Conservation (phyloP, 768 basidiomycete genomes). For the Suillus decipiens region DNA sequence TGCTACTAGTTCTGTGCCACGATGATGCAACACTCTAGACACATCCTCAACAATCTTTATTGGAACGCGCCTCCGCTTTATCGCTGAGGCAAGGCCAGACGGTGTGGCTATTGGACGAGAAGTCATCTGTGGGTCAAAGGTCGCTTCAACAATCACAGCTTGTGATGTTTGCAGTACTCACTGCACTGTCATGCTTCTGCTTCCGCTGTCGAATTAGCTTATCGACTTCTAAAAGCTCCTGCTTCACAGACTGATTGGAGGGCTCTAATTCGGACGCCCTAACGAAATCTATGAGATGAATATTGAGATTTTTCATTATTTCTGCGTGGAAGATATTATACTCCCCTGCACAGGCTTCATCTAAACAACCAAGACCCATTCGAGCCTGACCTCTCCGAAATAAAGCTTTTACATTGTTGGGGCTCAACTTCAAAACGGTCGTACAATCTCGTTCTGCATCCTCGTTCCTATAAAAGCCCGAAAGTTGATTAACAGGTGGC, state of each 20-base stretch:
- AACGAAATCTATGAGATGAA: slow-evolving; percentile 53
- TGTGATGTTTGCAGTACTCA: slow-evolving; percentile 1
- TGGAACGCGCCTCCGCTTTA: slow-evolving; percentile 60
- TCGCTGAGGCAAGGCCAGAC: slow-evolving; percentile 12
- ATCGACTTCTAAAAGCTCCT: slow-evolving; percentile 59
- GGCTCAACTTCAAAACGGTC: slow-evolving; percentile 54
- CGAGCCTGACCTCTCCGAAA: slow-evolving; percentile 81
- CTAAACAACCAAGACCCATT: slow-evolving; percentile 49
- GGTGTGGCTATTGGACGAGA: slow-evolving; percentile 14
- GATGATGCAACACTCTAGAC: neutral
- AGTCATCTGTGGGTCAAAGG: slow-evolving; percentile 1
- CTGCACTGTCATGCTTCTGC: slow-evolving; percentile 35
- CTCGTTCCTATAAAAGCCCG: slow-evolving; percentile 53
- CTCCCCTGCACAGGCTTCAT: slow-evolving; percentile 61
- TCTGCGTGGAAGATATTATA: neutral
- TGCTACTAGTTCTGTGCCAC: slow-evolving; percentile 14
- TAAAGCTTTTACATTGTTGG: slow-evolving; percentile 73
- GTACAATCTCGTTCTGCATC: slow-evolving; percentile 85
- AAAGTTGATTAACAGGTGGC: neutral
- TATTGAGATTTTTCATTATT: slow-evolving; percentile 10
- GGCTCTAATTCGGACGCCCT: slow-evolving; percentile 64
- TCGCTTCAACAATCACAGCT: neutral
- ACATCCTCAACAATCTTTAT: slow-evolving; percentile 55
- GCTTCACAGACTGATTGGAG: slow-evolving; percentile 58
- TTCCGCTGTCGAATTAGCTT: slow-evolving; percentile 35